Conservation (phyloP, 2,329 filamentous ascomycete genomes). For the Lachnellula cervina region DNA sequence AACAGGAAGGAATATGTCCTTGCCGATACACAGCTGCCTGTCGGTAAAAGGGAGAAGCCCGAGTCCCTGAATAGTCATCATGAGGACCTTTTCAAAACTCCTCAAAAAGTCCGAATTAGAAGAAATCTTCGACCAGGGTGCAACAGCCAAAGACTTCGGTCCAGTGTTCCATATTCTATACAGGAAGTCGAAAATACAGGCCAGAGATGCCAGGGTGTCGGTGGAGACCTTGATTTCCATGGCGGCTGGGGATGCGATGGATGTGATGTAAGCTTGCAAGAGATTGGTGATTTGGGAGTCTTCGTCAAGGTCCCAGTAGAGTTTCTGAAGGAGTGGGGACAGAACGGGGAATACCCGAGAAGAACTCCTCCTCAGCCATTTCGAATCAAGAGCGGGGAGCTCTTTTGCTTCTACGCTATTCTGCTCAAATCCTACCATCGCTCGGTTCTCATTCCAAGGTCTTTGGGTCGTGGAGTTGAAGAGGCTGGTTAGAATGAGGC, state of each 20-base stretch:
- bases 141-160: conserved; percentile 29
- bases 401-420: conserved; percentile 52
- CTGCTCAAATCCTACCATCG: conserved; percentile 49
- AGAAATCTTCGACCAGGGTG: conserved; percentile 20
- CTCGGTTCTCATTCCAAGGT: conserved; percentile 71
- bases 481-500: conserved; percentile 68
- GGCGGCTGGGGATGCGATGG: conserved; percentile 61
- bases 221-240: conserved; percentile 88
- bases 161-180: conserved; percentile 63
- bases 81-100: conserved; percentile 48
- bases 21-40: conserved; percentile 48
- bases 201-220: conserved; percentile 77
- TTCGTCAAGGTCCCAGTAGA: conserved; percentile 58
- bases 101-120: conserved; percentile 45
- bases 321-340: conserved; percentile 54
- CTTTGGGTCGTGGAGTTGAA: conserved; percentile 52
- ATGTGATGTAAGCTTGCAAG: conserved; percentile 57
- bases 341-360: conserved; percentile 59
- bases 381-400: conserved; percentile 75
- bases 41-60: conserved; percentile 60
- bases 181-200: conserved; percentile 64
- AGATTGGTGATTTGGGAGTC: conserved; percentile 51
- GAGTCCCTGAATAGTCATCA: conserved; percentile 46
- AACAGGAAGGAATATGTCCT: conserved; percentile 56
- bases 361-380: conserved; percentile 77